Conservation (phyloP, 805 yeast genomes). For the Metschnikowia lachancei region DNA sequence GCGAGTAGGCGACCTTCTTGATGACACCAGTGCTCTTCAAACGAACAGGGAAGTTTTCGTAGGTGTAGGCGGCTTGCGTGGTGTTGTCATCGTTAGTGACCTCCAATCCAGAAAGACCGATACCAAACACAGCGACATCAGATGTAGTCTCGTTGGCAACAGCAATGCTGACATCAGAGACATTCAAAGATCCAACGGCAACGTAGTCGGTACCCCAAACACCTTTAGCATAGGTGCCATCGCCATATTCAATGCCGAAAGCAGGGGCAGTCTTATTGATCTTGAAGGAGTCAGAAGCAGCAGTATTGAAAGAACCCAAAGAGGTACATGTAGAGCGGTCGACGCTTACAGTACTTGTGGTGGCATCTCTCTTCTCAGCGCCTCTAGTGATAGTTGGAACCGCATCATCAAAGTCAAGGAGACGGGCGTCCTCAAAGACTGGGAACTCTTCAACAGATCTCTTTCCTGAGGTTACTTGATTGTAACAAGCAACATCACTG, state of each 20-base stretch:
- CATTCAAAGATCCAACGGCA: constrained; percentile 44
- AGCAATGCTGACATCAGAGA: constrained; percentile 62
- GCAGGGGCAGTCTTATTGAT: constrained; percentile 16
- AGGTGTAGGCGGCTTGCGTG: too few relatives aligned
- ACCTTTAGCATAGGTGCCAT: constrained; percentile 46
- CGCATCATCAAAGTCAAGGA: not conserved
- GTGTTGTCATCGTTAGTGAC: too few relatives aligned
- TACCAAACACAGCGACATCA: constrained; percentile 66
- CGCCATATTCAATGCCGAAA: constrained; percentile 48
- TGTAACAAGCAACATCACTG: constrained; percentile 2
- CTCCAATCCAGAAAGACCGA: constrained; percentile 68
- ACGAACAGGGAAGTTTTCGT: too few relatives aligned
- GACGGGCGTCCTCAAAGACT: constrained; percentile 4
- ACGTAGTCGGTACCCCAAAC: constrained; percentile 62
- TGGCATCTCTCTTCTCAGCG: not conserved
- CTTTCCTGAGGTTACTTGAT: too few relatives aligned
- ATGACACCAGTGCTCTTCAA: too few relatives aligned
- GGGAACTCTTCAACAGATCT: constrained; percentile 1
- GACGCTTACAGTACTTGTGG: not conserved
- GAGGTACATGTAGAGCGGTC: not conserved
- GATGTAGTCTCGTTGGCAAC: constrained; percentile 66
- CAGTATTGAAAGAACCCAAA: too few relatives aligned
- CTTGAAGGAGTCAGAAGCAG: not conserved
- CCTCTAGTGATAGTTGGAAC: not conserved
- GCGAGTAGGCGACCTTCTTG: too few relatives aligned